A percentile compares a stretch with the other conserved stretches of the same genome.
Conservation (phyloP, 176 grass and related monocot species). For the Rhynchospora breviuscula region DNA sequence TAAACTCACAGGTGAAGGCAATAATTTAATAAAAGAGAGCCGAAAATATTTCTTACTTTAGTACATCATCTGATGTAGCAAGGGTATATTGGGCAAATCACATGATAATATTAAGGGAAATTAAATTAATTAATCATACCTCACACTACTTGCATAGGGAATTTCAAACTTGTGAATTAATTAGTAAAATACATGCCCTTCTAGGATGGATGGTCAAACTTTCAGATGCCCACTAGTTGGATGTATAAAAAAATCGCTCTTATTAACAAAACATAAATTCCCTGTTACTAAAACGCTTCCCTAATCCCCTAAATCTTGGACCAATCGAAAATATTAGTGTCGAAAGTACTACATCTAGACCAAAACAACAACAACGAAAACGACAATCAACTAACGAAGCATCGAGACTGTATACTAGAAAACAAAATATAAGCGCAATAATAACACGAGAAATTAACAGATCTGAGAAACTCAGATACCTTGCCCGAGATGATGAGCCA, state of each 20-base stretch:
- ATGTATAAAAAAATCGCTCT: background rate
- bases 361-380: background rate
- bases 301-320: background rate
- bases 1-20: background rate
- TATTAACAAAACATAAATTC: slow-evolving; percentile 4
- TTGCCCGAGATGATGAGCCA: slow-evolving; percentile 79
- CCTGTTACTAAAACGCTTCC: background rate
- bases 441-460: background rate
- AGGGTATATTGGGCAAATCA: background rate
- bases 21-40: background rate
- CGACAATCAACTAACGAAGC: background rate
- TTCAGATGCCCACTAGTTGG: background rate
- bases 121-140: background rate
- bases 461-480: slow-evolving; percentile 23
- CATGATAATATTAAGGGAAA: too few species aligned
- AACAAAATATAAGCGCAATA: background rate
- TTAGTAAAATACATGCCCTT: background rate
- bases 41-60: background rate
- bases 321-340: background rate
- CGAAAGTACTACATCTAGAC: background rate
- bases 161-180: background rate
- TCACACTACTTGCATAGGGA: background rate
- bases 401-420: background rate
- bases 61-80: background rate
- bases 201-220: background rate